These are phyloP conservation scores for Myxozyma sirexii DNA, from an alignment of 805 yeast species.

Conservation along the genomic window DNA sequence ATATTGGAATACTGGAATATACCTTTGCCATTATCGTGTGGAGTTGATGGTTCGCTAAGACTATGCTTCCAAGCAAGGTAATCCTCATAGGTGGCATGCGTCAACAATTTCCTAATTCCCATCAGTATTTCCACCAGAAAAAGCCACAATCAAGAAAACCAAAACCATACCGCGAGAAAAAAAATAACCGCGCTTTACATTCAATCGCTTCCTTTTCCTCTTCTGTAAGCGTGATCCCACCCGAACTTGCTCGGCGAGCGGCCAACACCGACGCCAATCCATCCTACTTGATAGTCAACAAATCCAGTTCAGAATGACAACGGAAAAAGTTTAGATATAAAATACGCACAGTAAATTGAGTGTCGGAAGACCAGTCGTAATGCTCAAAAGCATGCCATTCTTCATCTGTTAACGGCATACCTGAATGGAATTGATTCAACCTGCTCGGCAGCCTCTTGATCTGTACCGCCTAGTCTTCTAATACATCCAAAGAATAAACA, in stretches of 20 bases:
- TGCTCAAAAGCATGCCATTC: slow-evolving; percentile 26
- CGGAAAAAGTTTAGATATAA: not conserved
- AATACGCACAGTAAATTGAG: slow-evolving; percentile 22
- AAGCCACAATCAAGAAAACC: not conserved
- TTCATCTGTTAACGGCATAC: slow-evolving; percentile 9
- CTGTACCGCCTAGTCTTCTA: too few species aligned
- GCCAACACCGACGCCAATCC: slow-evolving; percentile 14
- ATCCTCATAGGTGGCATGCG: slow-evolving; percentile 19
- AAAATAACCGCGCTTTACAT: slow-evolving; percentile 24
- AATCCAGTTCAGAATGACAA: too few species aligned
- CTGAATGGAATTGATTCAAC: not conserved
- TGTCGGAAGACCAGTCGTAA: slow-evolving; percentile 26
- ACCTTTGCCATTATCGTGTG: not conserved
- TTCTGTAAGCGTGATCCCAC: slow-evolving; percentile 3
- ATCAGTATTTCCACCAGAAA: not conserved
- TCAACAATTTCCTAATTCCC: slow-evolving; percentile 16
- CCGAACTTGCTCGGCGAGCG: not conserved
- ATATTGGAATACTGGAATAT: too few species aligned
- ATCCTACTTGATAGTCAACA: slow-evolving; percentile 1
- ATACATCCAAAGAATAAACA: too few species aligned
- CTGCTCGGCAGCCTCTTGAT: not conserved
- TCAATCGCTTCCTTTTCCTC: slow-evolving; percentile 11
- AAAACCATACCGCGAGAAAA: slow-evolving; percentile 20
- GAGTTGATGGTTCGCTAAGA: not conserved
- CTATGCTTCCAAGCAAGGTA: slow-evolving; percentile 22